phyloP scores from a whole-genome alignment of 768 basidiomycete species.

The Trametopsis cervina region DNA sequence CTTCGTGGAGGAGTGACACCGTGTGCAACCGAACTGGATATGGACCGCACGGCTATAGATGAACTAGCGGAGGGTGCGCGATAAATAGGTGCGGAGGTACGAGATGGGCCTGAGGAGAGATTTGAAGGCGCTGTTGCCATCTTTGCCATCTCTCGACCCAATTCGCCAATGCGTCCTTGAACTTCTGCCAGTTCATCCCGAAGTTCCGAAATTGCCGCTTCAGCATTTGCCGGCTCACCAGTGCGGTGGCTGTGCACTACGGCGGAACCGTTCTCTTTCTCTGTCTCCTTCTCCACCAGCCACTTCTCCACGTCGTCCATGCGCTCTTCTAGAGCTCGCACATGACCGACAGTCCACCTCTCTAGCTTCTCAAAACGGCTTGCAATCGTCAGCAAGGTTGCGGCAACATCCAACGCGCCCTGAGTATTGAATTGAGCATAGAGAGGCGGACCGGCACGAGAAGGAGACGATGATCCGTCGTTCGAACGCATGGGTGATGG shows the following conservation, averaged over 20 bases:
- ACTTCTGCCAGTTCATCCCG: constrained; percentile 68
- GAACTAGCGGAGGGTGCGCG: constrained; percentile 42
- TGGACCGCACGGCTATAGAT: constrained; percentile 34
- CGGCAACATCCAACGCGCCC: constrained; percentile 69
- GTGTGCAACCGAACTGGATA: constrained; percentile 23
- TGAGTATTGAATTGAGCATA: constrained; percentile 72
- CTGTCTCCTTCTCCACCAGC: constrained; percentile 80
- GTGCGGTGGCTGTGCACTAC: constrained; percentile 11
- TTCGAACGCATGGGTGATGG: constrained; percentile 58
- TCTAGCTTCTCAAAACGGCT: constrained; percentile 85
- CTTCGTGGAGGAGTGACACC: constrained; percentile 31
- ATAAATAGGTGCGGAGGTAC: constrained; percentile 37
- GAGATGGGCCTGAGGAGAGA: constrained; percentile 44
- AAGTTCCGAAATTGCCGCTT: constrained; percentile 43
- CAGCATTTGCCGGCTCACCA: constrained; percentile 21
- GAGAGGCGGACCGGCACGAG: constrained; percentile 56
- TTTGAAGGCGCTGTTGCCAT: constrained; percentile 49
- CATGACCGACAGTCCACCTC: constrained; percentile 85
- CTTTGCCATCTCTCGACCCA: constrained; percentile 78
- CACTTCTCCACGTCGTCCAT: constrained; percentile 91
- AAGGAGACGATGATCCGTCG: constrained; percentile 40
- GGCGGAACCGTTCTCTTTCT: constrained; percentile 29
- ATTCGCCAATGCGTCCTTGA: constrained; percentile 63
- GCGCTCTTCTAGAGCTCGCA: constrained; percentile 82
- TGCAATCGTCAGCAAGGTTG: constrained; percentile 67